Base-by-base conservation (phyloP, 768 basidiomycete genomes). In the Agaricus subrufescens region DNA sequence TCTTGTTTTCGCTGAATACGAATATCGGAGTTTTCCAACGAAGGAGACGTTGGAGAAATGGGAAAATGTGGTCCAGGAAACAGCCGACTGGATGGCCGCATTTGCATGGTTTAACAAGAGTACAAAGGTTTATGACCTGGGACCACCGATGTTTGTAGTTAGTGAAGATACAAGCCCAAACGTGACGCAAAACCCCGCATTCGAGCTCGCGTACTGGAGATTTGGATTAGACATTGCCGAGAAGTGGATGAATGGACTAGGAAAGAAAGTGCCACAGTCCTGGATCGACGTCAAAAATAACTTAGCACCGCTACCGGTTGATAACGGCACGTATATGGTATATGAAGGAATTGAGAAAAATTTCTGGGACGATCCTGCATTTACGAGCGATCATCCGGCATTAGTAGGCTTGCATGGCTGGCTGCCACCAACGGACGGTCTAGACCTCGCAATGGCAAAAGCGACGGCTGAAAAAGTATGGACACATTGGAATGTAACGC, bases 141-240 rank as follows among this genome's bases (percentile, higher is more conserved):
- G 81, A 0, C 82, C 83, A n/a, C 82, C 82, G 19, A 73, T 83
- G 75, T 80, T 80, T 58, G 69, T 78, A 37, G 78, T 82, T 25
- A 76, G 75, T 55, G 82, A 85, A 61, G 81, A 84, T 65, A 83
- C 82, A 8, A 72, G 65, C 46, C 82, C 80, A 10, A 82, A 79
- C 60, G 69, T 71, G 37, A 84, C 83, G 10, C 66, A 69, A 42
- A 85, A 85, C 58, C 76, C 83, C 1, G 76, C 83, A 1, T 79
- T 84, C 56, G 82, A 85, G 65, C 69, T 85, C 6, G 76, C 81
- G 31, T 83, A 84, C 63, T 84, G 83, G 81, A 68, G 73, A 23
- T 71, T 79, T 23, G 80, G 81, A 0, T 66, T 85, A 14, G 71
- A 67, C 1, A 64, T 80, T 30, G 83, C 82, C 0, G 72, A 74